Conservation (phyloP, 176 grass and related monocot genomes). For the Rhynchospora pubera region DNA sequence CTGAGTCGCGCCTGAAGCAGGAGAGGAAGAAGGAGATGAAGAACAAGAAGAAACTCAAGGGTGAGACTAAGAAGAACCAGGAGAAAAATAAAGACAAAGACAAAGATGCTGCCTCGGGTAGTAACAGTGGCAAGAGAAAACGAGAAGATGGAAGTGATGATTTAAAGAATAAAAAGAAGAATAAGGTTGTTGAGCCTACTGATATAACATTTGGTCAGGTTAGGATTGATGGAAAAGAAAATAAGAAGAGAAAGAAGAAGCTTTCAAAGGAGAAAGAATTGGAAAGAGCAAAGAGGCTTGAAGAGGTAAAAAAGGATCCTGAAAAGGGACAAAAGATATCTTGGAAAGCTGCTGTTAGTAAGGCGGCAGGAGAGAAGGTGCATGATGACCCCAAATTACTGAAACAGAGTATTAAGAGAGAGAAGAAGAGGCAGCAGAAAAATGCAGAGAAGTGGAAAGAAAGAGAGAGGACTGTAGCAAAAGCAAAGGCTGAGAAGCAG, state of each 20-base stretch:
- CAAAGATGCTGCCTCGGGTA: background rate
- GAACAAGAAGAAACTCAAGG: conserved; percentile 30
- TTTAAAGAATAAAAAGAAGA: conserved; percentile 46
- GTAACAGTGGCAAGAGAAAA: conserved; percentile 41
- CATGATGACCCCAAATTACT: conserved; percentile 83
- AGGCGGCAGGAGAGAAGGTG: conserved; percentile 76
- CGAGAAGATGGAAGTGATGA: conserved; percentile 27
- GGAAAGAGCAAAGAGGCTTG: conserved; percentile 55
- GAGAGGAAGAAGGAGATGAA: conserved; percentile 59
- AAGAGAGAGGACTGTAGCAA: conserved; percentile 37
- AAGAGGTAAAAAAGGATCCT: conserved; percentile 64
- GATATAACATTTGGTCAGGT: conserved; percentile 69
- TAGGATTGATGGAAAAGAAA: conserved; percentile 47
- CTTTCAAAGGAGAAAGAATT: conserved; percentile 64
- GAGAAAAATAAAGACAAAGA: conserved; percentile 32
- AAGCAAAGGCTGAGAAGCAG: conserved; percentile 50
- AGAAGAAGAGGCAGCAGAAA: conserved; percentile 62
- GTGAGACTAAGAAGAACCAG: conserved; percentile 23
- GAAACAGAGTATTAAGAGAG: conserved; percentile 77
- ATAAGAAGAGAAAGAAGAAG: conserved; percentile 62
- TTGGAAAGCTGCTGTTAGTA: conserved; percentile 62
- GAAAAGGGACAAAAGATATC: conserved; percentile 53
- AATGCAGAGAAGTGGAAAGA: conserved; percentile 58
- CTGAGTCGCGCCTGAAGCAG: conserved; percentile 41
- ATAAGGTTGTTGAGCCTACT: conserved; percentile 16